Evolutionary conservation across 345 rosid species (phyloP), one percentile per base, ranked within the genome.

Genomic region (Rubroshorea leprosula): DNA sequence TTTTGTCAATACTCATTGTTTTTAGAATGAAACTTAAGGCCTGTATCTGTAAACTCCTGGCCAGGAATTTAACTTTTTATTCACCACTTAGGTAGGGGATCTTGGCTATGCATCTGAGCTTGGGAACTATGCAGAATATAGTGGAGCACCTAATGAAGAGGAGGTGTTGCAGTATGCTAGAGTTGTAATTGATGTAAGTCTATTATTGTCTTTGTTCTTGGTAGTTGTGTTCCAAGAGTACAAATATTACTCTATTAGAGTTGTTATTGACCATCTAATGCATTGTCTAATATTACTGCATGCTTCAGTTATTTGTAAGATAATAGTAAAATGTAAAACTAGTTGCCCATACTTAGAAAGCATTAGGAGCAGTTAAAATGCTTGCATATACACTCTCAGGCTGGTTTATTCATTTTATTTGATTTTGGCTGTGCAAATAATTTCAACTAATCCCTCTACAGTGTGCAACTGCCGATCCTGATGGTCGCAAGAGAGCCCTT

Each of bases 151-250:
- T 21, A 93, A 93, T 53, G 99, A 93, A 71, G 96, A 87, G 58
- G 97, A 93, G 76, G 96, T 93, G 31, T 72, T 93, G 80, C 96
- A 89, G 73, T 89, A 93, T 58, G 99, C 99, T n/a, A 85, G 97
- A 82, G 99, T 89, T 19, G 96, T 89, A 26, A 78, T 93, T 49
- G 97, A 93, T 72, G 97, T 89, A 78, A 76, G 81, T 58, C 38
- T n/a, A n/a, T n/a, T n/a, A n/a, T n/a, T n/a, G n/a, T 24, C 18
- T 11, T 12, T 10, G 15, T 35, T 35, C 38, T 55, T 22, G n/a
- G n/a, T n/a, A n/a, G n/a, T n/a, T n/a, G n/a, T n/a, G n/a, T n/a
- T n/a, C n/a, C n/a, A n/a, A n/a, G n/a, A n/a, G n/a, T n/a, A n/a
- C n/a, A n/a, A n/a, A n/a, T n/a, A n/a, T n/a, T n/a, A n/a, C n/a